These are phyloP conservation scores for Sclerotinia sclerotiorum DNA, from an alignment of 2,329 filamentous ascomycete genomes.

Conservation along the genomic window DNA sequence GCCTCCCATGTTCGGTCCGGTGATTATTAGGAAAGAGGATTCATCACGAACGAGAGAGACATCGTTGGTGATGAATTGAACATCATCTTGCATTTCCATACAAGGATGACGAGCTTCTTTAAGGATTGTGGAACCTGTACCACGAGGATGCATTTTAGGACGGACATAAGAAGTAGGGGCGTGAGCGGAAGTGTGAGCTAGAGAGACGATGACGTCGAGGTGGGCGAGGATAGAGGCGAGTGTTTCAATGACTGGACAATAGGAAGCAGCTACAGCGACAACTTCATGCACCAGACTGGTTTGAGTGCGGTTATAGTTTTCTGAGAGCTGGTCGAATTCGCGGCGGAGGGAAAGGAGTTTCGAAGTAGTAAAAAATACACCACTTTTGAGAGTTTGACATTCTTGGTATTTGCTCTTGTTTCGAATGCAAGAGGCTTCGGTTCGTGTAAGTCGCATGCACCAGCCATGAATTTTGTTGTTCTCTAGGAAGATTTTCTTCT, in stretches of 20 bases:
- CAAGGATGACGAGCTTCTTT: constrained; percentile 94
- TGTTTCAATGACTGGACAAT: constrained; percentile 87
- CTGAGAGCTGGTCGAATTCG: constrained; percentile 90
- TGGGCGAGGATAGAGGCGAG: constrained; percentile 87
- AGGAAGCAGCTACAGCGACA: constrained; percentile 88
- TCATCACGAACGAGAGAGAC: constrained; percentile 74
- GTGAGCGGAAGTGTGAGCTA: constrained; percentile 90
- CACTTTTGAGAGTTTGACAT: constrained; percentile 97
- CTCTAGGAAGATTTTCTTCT: constrained; percentile 98
- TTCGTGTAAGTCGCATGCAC: constrained; percentile 91
- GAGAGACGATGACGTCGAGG: constrained; percentile 90
- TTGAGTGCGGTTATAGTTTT: constrained; percentile 94
- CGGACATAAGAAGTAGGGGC: constrained; percentile 89
- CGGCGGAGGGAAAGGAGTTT: constrained; percentile 76
- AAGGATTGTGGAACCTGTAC: constrained; percentile 84
- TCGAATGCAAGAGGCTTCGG: constrained; percentile 87
- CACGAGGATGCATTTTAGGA: constrained; percentile 85
- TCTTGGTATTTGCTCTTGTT: constrained; percentile 90
- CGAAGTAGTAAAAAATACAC: constrained; percentile 94
- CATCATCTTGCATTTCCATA: constrained; percentile 97
- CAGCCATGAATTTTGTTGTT: constrained; percentile 95
- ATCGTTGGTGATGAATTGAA: constrained; percentile 98
- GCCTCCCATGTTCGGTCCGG: constrained; percentile 97
- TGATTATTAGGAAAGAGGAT: constrained; percentile 76
- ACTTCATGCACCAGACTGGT: constrained; percentile 88